Base-by-base conservation (phyloP, 768 basidiomycete species). In the Kockovaella imperatae region DNA sequence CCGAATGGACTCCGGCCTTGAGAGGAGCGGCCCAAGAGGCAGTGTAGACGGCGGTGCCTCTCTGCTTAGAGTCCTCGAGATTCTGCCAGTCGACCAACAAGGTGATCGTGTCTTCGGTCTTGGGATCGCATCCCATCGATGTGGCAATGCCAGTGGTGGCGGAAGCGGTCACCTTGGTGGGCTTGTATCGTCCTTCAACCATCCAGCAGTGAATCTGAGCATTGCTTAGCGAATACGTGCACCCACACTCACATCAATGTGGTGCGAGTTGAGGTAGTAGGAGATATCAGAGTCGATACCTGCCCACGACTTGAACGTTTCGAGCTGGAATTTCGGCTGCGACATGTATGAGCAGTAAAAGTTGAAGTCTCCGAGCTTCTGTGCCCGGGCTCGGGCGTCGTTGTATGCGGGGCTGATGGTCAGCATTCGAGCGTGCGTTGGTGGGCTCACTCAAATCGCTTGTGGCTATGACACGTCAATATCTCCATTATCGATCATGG, bases 291-390 rank as follows among this genome's bases (percentile, higher is more conserved):
- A 87, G 69, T 90, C 87, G 72, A 83, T 87, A 30, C 89, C 90
- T 21, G 89, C 90, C 90, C 90, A 95, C 5, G 86, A 85, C 48
- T 82, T 81, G 80, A 93, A 95, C 0, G 90, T 93, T 72, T 89
- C 86, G 23, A 95, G 78, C 72, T 95, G 90, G 61, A 80, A 83
- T 74, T 95, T 95, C 35, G 90, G 90, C 70, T 93, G 90, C 64
- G 86, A 88, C 90, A 95, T 95, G 87, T 90, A 93, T 30, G 88
- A 86, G 58, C 76, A 86, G 80, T 89, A 93, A 73, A 88, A 93
- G 74, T 90, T 93, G 75, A 90, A 88, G 71, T 91, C 87, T 28
- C 89, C 87, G 21, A 91, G 76, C 47, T 60, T 67, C 5, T 78
- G 72, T 23, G 77, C 78, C 44, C 83, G 81, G 3, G 81, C 83